Base-by-base conservation (phyloP, 805 yeast species). In the Candida rishiriensis region DNA sequence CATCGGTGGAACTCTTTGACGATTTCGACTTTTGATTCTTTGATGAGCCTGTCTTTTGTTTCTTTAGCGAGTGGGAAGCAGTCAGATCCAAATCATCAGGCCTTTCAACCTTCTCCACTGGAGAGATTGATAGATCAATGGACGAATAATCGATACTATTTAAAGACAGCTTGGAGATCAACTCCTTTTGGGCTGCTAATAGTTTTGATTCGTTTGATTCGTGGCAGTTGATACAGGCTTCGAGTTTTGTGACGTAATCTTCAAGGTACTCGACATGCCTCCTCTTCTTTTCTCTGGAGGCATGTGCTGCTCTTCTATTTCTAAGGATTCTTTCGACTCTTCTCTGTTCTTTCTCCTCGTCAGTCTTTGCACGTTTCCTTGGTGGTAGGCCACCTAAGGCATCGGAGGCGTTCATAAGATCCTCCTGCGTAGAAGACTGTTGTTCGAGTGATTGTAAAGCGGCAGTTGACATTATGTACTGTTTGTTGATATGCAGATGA, bases 291-390 rank as follows among this genome's bases (percentile, higher is more conserved):
- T 93, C 99, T 53, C 99, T 79, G 28, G 96, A 87, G 42, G 96
- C 96, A 64, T 91, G 98, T 39, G 99, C 99, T 13, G 98, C 98
- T 62, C 91, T 85, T 60, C 98, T 79, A 67, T 91, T 91, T 63
- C 99, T 78, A 56, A 91, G 72, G 40, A 93, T 90, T 41, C 99
- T 75, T 68, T 93, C 98, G 43, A 90, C 81, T 38, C 97, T 78
- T 53, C 98, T 83, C 69, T 91, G 98, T 66, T 93, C 98, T 70
- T 91, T 93, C 69, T 91, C 98, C 68, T 90, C 97, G 54, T 86
- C 79, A 35, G 99, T 93, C 74, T 86, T 88, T 7, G 99, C 98
- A 55, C 98, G 80, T 72, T 93, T 93, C 52, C 98, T 79, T 42
- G 98, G 98, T 29, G 97, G 97, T 47, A 91, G 71, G 18, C 53